phyloP scores from a whole-genome alignment of 2,329 filamentous ascomycete genomes.

The Chaetothyriales sp. region DNA sequence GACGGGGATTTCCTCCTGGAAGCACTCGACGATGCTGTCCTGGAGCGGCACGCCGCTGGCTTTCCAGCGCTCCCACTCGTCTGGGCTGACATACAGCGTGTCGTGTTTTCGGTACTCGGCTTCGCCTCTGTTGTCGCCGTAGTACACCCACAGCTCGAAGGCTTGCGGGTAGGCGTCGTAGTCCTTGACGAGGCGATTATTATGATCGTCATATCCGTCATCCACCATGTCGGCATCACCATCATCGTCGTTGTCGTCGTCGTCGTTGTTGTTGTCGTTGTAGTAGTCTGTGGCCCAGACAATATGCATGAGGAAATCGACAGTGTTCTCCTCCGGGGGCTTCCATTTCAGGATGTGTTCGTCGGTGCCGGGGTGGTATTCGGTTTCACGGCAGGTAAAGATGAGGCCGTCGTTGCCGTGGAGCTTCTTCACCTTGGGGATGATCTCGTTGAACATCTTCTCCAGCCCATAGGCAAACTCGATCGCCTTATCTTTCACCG shows the following conservation, averaged over 20 bases:
- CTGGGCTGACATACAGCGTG: constrained; percentile 51
- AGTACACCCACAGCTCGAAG: constrained; percentile 57
- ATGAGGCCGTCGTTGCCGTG: constrained; percentile 96
- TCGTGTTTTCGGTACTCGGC: constrained; percentile 51
- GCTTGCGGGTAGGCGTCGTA: constrained; percentile 58
- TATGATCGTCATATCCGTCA: background rate
- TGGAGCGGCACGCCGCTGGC: constrained; percentile 58
- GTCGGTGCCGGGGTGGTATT: constrained; percentile 83
- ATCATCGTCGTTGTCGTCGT: constrained; percentile 53
- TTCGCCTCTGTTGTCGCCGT: constrained; percentile 34
- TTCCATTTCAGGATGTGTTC: constrained; percentile 96
- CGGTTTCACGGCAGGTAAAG: constrained; percentile 81
- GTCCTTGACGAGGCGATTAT: constrained; percentile 43
- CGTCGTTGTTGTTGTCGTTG: constrained; percentile 49
- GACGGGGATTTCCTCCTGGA: constrained; percentile 41
- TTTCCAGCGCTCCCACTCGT: constrained; percentile 78
- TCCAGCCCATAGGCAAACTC: constrained; percentile 77
- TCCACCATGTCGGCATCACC: constrained; percentile 35
- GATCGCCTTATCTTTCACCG: constrained; percentile 75
- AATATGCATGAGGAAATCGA: constrained; percentile 75
- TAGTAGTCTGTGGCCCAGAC: constrained; percentile 59
- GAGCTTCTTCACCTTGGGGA: constrained; percentile 54
- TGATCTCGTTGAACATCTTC: constrained; percentile 78
- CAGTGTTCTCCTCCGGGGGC: constrained; percentile 81
- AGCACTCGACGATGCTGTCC: constrained; percentile 80